Evolutionary conservation across 2,329 filamentous ascomycete genomes (phyloP).

Genomic region (Annulohypoxylon truncatum): DNA sequence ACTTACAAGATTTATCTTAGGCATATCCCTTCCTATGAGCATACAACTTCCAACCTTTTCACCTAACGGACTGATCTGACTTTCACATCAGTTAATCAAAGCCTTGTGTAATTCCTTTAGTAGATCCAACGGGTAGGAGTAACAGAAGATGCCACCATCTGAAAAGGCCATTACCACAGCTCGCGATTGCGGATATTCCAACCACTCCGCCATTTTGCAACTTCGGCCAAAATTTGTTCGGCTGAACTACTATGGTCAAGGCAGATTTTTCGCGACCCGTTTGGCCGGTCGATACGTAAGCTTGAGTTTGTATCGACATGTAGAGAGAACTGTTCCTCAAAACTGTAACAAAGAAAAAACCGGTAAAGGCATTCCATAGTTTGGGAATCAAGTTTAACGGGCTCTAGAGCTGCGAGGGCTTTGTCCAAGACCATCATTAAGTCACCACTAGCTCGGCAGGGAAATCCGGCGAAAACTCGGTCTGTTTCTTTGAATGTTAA

Average conservation of each 20-base stretch:
- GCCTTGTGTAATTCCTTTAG: not conserved
- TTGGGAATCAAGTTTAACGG: not conserved
- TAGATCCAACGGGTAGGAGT: not conserved
- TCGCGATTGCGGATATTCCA: not conserved
- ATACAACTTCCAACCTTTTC: too few relatives aligned
- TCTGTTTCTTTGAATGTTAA: not conserved
- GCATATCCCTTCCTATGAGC: too few relatives aligned
- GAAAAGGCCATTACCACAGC: not conserved
- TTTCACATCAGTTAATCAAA: too few relatives aligned
- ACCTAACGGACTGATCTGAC: too few relatives aligned
- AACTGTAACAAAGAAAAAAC: not conserved
- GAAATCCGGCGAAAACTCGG: too few relatives aligned
- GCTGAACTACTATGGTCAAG: not conserved
- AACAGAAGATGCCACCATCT: not conserved
- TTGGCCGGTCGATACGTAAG: not conserved
- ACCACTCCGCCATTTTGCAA: not conserved
- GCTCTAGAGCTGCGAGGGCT: not conserved
- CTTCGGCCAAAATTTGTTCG: not conserved
- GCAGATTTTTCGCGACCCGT: not conserved
- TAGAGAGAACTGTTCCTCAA: not conserved
- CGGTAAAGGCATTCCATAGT: not conserved
- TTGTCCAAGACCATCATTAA: not conserved
- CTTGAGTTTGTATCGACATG: not conserved
- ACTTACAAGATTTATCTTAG: too few relatives aligned
- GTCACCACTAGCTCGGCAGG: not conserved